phyloP scores from a whole-genome alignment of 345 rosid species.

The Citrus reticulata region DNA sequence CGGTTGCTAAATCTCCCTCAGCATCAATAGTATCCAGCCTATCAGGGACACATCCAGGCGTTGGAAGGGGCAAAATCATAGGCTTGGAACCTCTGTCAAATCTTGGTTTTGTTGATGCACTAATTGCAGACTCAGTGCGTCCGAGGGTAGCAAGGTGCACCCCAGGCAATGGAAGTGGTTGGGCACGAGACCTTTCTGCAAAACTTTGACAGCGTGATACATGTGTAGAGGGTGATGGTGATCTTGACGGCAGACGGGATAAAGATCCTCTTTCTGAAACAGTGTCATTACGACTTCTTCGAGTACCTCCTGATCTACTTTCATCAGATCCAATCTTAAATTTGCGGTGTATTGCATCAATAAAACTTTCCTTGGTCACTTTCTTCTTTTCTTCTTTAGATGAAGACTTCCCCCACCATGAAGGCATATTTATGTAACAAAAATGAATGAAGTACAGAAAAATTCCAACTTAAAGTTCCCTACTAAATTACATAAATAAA shows the following conservation, averaged over 20 bases:
- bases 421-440: slow-evolving; percentile 38
- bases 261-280: slow-evolving; percentile 62
- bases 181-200: slow-evolving; percentile 65
- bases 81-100: slow-evolving; percentile 39
- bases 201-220: slow-evolving; percentile 86
- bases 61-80: slow-evolving; percentile 61
- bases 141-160: slow-evolving; percentile 31
- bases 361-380: slow-evolving; percentile 63
- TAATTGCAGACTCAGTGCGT: slow-evolving; percentile 48
- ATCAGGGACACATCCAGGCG: slow-evolving; percentile 45
- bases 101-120: slow-evolving; percentile 43
- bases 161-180: slow-evolving; percentile 83
- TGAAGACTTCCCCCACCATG: slow-evolving; percentile 75
- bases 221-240: slow-evolving; percentile 65
- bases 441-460: background rate
- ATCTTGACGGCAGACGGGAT: slow-evolving; percentile 66
- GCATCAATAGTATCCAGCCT: slow-evolving; percentile 37
- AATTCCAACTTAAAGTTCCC: slow-evolving; percentile 19
- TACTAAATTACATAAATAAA: slow-evolving; percentile 12
- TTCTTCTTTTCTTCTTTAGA: slow-evolving; percentile 79
- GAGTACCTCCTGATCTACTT: slow-evolving; percentile 48
- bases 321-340: slow-evolving; percentile 55
- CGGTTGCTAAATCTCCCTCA: slow-evolving; percentile 63
- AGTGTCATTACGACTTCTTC: slow-evolving; percentile 41
- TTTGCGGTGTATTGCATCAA: slow-evolving; percentile 61